Evolutionary conservation across 2,329 filamentous ascomycete species (phyloP), one percentile per base, ranked within the genome.

Genomic region (Fusarium foetens): DNA sequence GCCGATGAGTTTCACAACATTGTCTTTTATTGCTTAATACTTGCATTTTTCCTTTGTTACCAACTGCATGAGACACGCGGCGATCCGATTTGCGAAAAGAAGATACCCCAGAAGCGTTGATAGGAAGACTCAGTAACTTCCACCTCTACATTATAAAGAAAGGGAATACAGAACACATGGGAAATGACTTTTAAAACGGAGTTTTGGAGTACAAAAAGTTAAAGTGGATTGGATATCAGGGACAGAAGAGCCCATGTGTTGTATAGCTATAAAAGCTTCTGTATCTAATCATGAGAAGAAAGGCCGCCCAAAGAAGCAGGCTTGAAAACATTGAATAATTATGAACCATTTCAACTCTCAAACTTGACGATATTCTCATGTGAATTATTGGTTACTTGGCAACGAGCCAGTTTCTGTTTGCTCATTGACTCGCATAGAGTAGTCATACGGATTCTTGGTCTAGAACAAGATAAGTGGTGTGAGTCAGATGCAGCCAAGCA

Each of bases 81-180:
- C 75, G 73, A 72, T 77, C 70, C 72, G 63, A 68, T 73, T 76
- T 75, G 53, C 58, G 64, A 74, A 70, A 69, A 70, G 58, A 67
- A 70, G 75, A 76, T 77, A 76, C 75, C 75, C 75, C 72, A 77
- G 71, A 76, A 77, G 75, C 75, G 75, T 77, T 76, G 70, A 76
- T 61, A 68, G 68, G 75, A 71, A 76, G 71, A 65, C 62, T 66
- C 25, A 45, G 52, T 49, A 67, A 66, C 74, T 77, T 75, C 71
- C 66, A 48, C 38, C 45, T 58, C 51, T 67, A 62, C 53, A 63
- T 72, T 75, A 70, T 62, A 69, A 76, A 72, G 71, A 73, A 68
- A 66, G 73, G 75, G 63, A 75, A 64, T 70, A 77, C 72, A 77
- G 75, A 63, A 76, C 72, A 73, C 41, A 68, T 66, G 63, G 73